A percentile compares a stretch with the other conserved stretches of the same genome.
phyloP scores from a whole-genome alignment of 768 basidiomycete species.

The Dentipellis fragilis region DNA sequence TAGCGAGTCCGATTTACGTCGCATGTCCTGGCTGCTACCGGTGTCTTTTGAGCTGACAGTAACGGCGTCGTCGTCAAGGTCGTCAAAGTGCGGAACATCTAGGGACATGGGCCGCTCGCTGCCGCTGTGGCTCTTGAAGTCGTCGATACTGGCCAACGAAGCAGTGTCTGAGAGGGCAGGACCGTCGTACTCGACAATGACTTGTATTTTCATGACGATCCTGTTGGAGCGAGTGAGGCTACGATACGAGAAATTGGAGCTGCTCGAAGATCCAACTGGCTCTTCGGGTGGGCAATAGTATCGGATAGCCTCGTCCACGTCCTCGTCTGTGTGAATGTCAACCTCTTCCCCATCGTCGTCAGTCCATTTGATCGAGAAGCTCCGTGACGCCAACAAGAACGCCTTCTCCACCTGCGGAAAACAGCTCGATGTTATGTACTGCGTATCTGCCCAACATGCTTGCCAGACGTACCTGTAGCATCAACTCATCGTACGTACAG shows the following conservation, averaged over 20 bases:
- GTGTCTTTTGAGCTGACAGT: conserved; percentile 68
- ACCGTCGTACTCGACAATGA: conserved; percentile 84
- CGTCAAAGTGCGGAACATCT: conserved; percentile 27
- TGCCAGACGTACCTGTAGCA: conserved; percentile 44
- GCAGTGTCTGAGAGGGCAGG: conserved; percentile 85
- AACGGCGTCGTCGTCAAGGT: conserved; percentile 61
- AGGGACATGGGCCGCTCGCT: conserved; percentile 49
- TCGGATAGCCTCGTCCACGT: conserved; percentile 78
- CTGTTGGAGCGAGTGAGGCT: conserved; percentile 52
- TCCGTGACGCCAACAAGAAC: conserved; percentile 61
- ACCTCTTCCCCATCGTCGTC: conserved; percentile 82
- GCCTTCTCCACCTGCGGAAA: conserved; percentile 66
- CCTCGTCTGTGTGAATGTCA: conserved; percentile 56
- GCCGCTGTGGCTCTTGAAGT: conserved; percentile 49
- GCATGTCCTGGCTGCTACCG: conserved; percentile 15
- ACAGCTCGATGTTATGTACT: neutral
- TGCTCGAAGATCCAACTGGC: conserved; percentile 55
- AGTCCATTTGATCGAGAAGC: conserved; percentile 71
- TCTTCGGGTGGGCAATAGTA: conserved; percentile 80
- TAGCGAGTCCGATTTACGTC: conserved; percentile 18
- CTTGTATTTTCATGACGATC: conserved; percentile 68
- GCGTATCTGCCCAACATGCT: neutral
- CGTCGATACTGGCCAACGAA: conserved; percentile 71
- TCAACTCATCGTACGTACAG: conserved; percentile 68
- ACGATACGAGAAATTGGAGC: conserved; percentile 59